Base-by-base conservation (phyloP, 2,329 filamentous ascomycete species). In the Penicillium sp. region DNA sequence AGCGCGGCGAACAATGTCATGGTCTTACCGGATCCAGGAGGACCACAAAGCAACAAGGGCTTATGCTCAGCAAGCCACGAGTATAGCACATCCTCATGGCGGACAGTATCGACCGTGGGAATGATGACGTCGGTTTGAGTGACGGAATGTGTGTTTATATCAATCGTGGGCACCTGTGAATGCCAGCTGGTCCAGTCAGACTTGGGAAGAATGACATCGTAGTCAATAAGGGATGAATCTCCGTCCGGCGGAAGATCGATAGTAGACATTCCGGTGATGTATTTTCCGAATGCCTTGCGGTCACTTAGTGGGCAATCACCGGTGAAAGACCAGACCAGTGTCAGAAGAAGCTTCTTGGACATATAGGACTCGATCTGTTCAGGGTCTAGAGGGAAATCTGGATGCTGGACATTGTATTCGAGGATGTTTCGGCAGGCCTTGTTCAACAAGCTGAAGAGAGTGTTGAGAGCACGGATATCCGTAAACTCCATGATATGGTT, bases 401-500 rank as follows among this genome's bases (percentile, higher is more conserved):
- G 75, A 66, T 98, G 93, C 63, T 95, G 88, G 32, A 86, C 79
- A 59, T 98, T 97, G 74, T 98, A 97, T 71, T 98, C 93, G 52
- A 98, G 83, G 43, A 96, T 81, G 53, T 91, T 89, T 54, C 91
- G 83, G 55, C 91, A 94, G 37, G 86, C 81, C 73, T 98, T 97
- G 72, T 96, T 96, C 51, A 99, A 75, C 24, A 99, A 77, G 38
- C 91, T 97, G 75, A 98, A 98, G 19, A 98, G 74, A 0, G 93
- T 98, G 55, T 84, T 93, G 32, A 99, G 78, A 4, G 88, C 91
- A 49, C 93, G 87, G 43, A 91, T 88, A 43, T 87, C 79, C 0
- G 93, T 97, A 66, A 93, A 98, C 60, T 96, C 88, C 93, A 99
- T 99, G 66, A 99, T 98, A 69, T 99, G 93, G 56, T 85, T 87